Evolutionary conservation across 768 basidiomycete genomes (phyloP).

Genomic region (Agaricus blazei): DNA sequence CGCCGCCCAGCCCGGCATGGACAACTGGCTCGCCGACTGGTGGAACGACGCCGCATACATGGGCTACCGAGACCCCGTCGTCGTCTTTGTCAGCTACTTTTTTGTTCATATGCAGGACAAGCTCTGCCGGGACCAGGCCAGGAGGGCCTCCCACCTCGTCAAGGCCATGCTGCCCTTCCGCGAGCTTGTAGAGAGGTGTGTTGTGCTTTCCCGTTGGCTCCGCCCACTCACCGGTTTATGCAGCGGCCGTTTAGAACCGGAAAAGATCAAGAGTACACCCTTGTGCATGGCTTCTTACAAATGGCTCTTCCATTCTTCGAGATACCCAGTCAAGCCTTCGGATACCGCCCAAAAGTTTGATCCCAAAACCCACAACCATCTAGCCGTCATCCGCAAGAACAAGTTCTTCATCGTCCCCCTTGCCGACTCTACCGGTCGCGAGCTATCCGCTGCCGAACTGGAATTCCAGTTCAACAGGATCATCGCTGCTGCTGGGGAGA

Average conservation of each 20-base stretch:
- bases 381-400: conserved; percentile 89
- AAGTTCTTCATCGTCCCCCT: conserved; percentile 84
- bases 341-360: conserved; percentile 86
- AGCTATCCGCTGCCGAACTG: conserved; percentile 77
- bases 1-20: conserved; percentile 50
- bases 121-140: conserved; percentile 47
- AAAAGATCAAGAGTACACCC: conserved; percentile 72
- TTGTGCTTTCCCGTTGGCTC: conserved; percentile 2
- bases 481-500: conserved; percentile 54
- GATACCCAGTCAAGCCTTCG: conserved; percentile 77
- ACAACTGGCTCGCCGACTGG: conserved; percentile 95
- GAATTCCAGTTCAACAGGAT: conserved; percentile 73
- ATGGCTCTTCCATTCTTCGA: conserved; percentile 95
- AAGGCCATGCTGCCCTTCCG: conserved; percentile 86
- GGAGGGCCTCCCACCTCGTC: conserved; percentile 76
- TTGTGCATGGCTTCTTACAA: conserved; percentile 94
- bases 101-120: conserved; percentile 80
- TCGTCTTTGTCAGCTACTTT: conserved; percentile 93
- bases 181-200: conserved; percentile 75
- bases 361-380: conserved; percentile 70
- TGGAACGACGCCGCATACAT: conserved; percentile 95
- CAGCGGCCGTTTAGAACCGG: conserved; percentile 80
- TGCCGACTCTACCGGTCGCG: conserved; percentile 52
- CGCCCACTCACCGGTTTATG: not conserved
- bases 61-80: conserved; percentile 85